phyloP scores from a whole-genome alignment of 2,329 filamentous ascomycete species.

The Chaetothyriales sp. region DNA sequence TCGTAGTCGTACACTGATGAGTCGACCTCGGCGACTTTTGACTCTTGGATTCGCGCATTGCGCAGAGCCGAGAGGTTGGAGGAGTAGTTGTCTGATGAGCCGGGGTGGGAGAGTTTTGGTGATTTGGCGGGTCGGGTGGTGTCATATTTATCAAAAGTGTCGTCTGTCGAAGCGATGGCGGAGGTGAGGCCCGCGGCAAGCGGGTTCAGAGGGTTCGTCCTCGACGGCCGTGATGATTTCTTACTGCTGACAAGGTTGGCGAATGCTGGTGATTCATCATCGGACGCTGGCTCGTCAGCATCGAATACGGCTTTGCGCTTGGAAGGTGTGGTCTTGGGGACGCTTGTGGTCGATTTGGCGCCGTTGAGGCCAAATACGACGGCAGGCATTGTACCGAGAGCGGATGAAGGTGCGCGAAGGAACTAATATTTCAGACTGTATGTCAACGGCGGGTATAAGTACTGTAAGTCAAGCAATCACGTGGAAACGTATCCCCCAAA shows the following conservation, averaged over 20 bases:
- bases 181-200: not conserved
- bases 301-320: conserved; percentile 38
- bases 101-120: conserved; percentile 16
- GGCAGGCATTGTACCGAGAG: conserved; percentile 19
- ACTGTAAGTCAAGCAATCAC: no score
- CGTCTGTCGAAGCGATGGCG: no score
- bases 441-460: no score
- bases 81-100: conserved; percentile 23
- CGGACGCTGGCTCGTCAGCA: conserved; percentile 25
- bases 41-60: conserved; percentile 32
- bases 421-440: not conserved
- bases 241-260: conserved; percentile 1
- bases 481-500: no score
- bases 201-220: conserved; percentile 2
- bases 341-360: conserved; percentile 18
- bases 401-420: not conserved
- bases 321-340: conserved; percentile 9
- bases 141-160: conserved; percentile 7
- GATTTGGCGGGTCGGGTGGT: conserved; percentile 23
- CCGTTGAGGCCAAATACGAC: conserved; percentile 33
- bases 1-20: conserved; percentile 38
- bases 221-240: conserved; percentile 19
- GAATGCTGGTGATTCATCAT: conserved; percentile 7
- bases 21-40: conserved; percentile 32
- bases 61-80: conserved; percentile 34